Evolutionary conservation across 2,329 filamentous ascomycete genomes (phyloP).

Genomic region (Simplicillium sp.): DNA sequence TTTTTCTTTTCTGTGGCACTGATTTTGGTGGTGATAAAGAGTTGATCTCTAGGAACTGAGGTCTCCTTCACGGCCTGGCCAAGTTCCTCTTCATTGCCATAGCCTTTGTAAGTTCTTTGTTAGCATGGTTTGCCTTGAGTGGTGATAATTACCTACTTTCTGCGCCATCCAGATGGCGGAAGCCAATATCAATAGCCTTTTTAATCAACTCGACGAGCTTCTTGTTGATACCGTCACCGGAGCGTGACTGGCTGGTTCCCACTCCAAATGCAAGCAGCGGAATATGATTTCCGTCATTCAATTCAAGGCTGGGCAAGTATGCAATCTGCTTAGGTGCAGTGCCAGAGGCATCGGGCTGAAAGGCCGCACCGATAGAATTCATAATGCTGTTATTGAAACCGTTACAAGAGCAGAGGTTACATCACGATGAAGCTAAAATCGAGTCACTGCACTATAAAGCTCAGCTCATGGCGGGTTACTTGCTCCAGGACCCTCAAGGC

Average conservation of each 20-base stretch:
- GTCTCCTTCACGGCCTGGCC: conserved; percentile 61
- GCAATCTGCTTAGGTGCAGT: conserved; percentile 27
- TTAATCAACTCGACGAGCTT: conserved; percentile 40
- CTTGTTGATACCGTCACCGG: conserved; percentile 42
- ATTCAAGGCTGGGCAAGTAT: conserved; percentile 49
- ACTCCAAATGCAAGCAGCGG: conserved; percentile 67
- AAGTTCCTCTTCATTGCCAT: conserved; percentile 60
- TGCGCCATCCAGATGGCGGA: conserved; percentile 65
- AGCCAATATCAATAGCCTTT: conserved; percentile 59
- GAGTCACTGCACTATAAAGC: no score
- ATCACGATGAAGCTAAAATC: no score
- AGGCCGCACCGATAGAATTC: conserved; percentile 31
- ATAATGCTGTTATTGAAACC: conserved; percentile 16
- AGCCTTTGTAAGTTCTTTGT: conserved; percentile 30
- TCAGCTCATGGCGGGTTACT: no score
- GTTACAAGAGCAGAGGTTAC: background rate
- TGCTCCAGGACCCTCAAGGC: no score
- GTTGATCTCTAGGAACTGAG: conserved; percentile 53
- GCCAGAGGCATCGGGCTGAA: conserved; percentile 28
- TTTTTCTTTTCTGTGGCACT: conserved; percentile 27
- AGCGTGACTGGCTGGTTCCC: conserved; percentile 47
- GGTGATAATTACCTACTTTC: conserved; percentile 38
- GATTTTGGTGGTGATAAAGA: conserved; percentile 60
- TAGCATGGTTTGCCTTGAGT: background rate
- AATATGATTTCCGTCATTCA: conserved; percentile 66